These are phyloP conservation scores for Staphylotrichum longicolle DNA, from an alignment of 495 filamentous ascomycete species.

Conservation along the genomic window DNA sequence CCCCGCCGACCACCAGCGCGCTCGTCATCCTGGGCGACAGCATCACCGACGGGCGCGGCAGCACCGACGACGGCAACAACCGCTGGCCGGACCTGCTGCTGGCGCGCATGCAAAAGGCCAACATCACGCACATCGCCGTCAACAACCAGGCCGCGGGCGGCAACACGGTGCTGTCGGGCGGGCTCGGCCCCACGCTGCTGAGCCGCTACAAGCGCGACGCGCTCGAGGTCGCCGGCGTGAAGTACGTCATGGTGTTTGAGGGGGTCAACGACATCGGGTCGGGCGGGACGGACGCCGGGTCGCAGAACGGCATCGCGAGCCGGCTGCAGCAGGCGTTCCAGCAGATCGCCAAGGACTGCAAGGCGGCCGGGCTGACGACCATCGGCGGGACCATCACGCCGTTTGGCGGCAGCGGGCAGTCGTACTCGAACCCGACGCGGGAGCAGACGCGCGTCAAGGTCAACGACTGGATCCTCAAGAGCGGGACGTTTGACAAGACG, in stretches of 20 bases:
- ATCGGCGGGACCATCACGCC: conserved; percentile 70
- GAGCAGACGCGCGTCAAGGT: conserved; percentile 58
- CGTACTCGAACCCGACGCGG: conserved; percentile 55
- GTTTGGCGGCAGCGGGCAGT: conserved; percentile 50
- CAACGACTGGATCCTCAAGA: conserved; percentile 61
- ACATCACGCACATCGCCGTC: conserved; percentile 51
- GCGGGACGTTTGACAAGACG: conserved; percentile 58
- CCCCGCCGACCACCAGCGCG: conserved; percentile 41
- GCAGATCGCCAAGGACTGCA: conserved; percentile 57
- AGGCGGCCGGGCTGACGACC: conserved; percentile 53
- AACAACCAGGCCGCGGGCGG: conserved; percentile 74
- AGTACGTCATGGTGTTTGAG: conserved; percentile 67
- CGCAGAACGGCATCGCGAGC: conserved; percentile 52
- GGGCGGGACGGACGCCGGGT: conserved; percentile 43
- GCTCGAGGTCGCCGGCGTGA: conserved; percentile 49
- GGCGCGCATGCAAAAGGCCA: conserved; percentile 47
- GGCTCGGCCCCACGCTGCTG: conserved; percentile 61
- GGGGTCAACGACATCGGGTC: conserved; percentile 70
- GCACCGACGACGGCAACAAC: conserved; percentile 62
- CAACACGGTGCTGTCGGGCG: conserved; percentile 62
- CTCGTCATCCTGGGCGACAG: conserved; percentile 69
- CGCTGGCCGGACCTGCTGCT: conserved; percentile 69
- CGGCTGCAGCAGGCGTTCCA: conserved; percentile 55
- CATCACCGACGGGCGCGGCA: conserved; percentile 70
- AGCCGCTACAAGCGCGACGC: conserved; percentile 64